Evolutionary conservation across 106 monocot species (phyloP).

Genomic region (Dendrobium catenatum): DNA sequence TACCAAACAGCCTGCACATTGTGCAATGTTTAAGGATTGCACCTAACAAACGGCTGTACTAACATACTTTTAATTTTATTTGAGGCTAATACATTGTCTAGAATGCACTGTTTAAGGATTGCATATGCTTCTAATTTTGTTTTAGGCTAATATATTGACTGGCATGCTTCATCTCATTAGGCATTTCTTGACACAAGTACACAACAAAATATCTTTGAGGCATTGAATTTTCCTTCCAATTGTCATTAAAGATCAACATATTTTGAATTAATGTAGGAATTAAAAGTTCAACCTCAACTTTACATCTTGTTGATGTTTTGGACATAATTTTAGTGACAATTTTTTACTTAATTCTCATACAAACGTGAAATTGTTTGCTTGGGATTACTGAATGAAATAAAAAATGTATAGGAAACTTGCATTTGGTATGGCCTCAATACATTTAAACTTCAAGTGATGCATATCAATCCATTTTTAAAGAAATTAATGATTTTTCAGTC

Average conservation of each 20-base stretch:
- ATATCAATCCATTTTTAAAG: neutral
- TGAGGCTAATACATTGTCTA: neutral
- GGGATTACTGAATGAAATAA: neutral
- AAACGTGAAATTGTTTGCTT: neutral
- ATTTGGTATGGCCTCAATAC: neutral
- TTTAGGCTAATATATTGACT: too few species aligned
- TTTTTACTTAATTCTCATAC: neutral
- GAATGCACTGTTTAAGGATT: neutral
- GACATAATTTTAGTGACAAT: neutral
- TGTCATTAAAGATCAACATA: neutral
- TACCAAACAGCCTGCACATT: neutral
- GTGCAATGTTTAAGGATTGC: neutral
- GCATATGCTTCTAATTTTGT: neutral
- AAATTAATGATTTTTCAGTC: neutral
- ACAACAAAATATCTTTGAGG: neutral
- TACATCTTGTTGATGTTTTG: neutral
- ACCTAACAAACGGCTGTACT: neutral
- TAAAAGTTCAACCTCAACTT: neutral
- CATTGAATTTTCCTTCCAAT: neutral
- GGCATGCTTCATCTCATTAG: neutral
- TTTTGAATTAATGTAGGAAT: neutral
- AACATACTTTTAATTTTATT: neutral
- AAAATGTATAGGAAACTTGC: neutral
- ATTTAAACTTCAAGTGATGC: neutral
- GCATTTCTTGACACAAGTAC: neutral